phyloP scores from a whole-genome alignment of 2,329 filamentous ascomycete species.

The Aspergillus ustus region DNA sequence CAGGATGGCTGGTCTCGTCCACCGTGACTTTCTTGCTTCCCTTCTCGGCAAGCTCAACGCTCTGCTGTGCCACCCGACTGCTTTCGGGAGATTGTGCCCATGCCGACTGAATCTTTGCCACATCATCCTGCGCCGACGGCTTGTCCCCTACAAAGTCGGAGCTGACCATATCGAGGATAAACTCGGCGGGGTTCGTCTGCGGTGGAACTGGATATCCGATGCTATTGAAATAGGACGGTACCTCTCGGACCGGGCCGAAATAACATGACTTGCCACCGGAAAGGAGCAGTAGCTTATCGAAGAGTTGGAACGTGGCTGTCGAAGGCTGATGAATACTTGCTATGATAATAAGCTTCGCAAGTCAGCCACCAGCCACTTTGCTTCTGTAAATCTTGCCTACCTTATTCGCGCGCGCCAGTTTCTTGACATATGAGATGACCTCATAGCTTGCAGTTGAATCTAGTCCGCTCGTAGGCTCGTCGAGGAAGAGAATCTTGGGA shows the following conservation, averaged over 20 bases:
- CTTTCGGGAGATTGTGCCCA: constrained; percentile 59
- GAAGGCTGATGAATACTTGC: constrained; percentile 87
- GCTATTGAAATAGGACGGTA: constrained; percentile 66
- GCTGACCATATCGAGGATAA: constrained; percentile 77
- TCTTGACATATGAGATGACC: constrained; percentile 73
- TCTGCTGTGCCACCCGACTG: constrained; percentile 31
- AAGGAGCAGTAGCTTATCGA: constrained; percentile 77
- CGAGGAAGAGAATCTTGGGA: constrained; percentile 79
- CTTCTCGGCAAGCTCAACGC: constrained; percentile 27
- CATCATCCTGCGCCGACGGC: constrained; percentile 50
- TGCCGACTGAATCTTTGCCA: constrained; percentile 58
- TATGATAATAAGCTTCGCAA: constrained; percentile 69
- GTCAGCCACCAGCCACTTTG: constrained; percentile 14
- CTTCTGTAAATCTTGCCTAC: constrained; percentile 45
- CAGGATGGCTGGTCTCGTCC: constrained; percentile 44
- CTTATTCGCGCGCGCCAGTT: constrained; percentile 68
- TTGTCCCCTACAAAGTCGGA: constrained; percentile 69
- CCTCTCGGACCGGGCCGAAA: constrained; percentile 65
- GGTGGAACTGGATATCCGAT: constrained; percentile 67
- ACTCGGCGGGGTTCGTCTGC: constrained; percentile 80
- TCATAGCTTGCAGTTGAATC: constrained; percentile 78
- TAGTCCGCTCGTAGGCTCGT: constrained; percentile 82
- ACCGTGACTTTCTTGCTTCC: constrained; percentile 25
- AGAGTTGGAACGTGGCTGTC: constrained; percentile 76
- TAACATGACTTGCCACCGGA: constrained; percentile 74